Percentiles rank a stretch among this genome's conserved stretches.
Evolutionary conservation across 2,329 filamentous ascomycete genomes (phyloP).

Genomic region (Sphaerulina musiva): DNA sequence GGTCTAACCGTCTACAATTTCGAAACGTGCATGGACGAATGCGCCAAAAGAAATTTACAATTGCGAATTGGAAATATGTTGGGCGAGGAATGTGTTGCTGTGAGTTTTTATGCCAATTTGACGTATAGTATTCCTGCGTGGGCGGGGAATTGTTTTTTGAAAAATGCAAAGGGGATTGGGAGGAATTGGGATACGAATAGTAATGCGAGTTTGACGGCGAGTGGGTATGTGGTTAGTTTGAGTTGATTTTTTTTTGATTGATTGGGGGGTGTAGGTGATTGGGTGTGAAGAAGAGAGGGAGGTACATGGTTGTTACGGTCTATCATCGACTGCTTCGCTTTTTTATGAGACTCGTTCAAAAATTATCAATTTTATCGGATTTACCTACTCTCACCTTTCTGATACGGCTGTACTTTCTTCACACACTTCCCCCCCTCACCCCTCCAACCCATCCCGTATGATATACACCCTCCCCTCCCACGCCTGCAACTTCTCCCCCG

Average conservation of each 20-base stretch:
- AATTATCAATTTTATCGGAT: no score
- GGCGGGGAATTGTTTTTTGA: slow-evolving; percentile 11
- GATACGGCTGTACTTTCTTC: slow-evolving; percentile 13
- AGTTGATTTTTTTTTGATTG: background rate
- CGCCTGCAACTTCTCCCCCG: slow-evolving; percentile 26
- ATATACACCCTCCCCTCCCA: slow-evolving; percentile 37
- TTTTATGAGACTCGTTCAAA: no score
- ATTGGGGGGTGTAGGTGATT: no score
- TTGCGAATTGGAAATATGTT: slow-evolving; percentile 10
- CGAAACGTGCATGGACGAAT: slow-evolving; percentile 10
- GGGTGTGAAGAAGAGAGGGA: no score
- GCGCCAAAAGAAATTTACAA: slow-evolving; percentile 7
- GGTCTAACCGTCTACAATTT: slow-evolving; percentile 8
- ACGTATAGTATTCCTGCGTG: slow-evolving; percentile 8
- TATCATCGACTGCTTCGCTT: no score
- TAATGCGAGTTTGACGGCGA: slow-evolving; percentile 10
- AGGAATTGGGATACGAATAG: slow-evolving; percentile 10
- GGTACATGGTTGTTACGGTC: no score
- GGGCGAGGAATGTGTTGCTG: slow-evolving; percentile 2
- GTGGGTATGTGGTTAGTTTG: slow-evolving; percentile 3
- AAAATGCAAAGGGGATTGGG: slow-evolving; percentile 9
- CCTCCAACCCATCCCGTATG: slow-evolving; percentile 16
- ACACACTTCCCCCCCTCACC: background rate
- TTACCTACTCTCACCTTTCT: background rate
- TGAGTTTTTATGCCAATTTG: slow-evolving; percentile 10